Percentiles rank a stretch among this genome's conserved stretches.
Conservation (phyloP, 2,329 filamentous ascomycete species). For the Trichophyton simii region DNA sequence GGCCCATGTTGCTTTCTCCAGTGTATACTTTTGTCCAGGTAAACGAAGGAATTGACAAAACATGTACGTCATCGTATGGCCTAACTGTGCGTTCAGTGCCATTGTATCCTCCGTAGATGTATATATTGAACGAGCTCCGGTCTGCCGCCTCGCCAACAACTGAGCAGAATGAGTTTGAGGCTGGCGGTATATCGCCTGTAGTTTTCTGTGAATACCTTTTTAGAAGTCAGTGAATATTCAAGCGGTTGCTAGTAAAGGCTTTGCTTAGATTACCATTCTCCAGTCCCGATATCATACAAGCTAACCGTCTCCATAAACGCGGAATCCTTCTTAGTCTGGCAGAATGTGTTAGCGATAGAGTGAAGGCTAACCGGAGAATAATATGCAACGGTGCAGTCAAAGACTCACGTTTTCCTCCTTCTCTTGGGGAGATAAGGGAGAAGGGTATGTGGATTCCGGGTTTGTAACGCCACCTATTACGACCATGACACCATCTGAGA, state of each 20-base stretch:
- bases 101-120: constrained; percentile 26
- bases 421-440: constrained; percentile 5
- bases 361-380: background rate
- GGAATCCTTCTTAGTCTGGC: constrained; percentile 16
- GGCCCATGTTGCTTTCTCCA: constrained; percentile 15
- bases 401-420: constrained; percentile 14
- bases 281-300: constrained; percentile 26
- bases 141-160: constrained; percentile 29
- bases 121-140: constrained; percentile 25
- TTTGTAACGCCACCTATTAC: constrained; percentile 28
- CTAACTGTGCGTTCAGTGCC: constrained; percentile 11
- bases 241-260: background rate
- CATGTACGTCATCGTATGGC: constrained; percentile 24
- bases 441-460: constrained; percentile 14
- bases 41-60: constrained; percentile 26
- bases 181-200: constrained; percentile 25
- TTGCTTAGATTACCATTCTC: constrained; percentile 17
- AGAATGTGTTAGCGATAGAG: background rate
- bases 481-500: constrained; percentile 27
- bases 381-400: background rate
- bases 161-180: constrained; percentile 30
- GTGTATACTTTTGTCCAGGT: constrained; percentile 21
- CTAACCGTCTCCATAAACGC: constrained; percentile 27
- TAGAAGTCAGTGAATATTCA: background rate
- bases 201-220: constrained; percentile 32